Evolutionary conservation across 2,329 filamentous ascomycete species (phyloP), one percentile per base, ranked within the genome.

Genomic region (Pyrenophora tritici-repentis): DNA sequence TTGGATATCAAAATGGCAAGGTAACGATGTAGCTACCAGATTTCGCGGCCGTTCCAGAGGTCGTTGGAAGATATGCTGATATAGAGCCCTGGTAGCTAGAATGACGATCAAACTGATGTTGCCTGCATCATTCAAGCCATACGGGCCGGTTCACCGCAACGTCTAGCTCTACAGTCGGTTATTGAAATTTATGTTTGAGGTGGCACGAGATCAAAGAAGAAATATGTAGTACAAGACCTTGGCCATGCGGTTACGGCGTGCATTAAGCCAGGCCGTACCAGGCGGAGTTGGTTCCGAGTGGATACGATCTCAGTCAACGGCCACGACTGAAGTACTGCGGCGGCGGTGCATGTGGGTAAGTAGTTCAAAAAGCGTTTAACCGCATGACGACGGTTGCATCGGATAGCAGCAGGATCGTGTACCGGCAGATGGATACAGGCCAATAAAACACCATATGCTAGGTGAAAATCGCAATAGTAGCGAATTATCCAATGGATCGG

Each of bases 111-210:
- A 42, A 50, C 44, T 52, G 53, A 61, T 44, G 52, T 38, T 59
- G 55, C 55, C 50, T 56, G 29, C 40, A 59, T 55, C 46, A 26
- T 53, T 38, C 49, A 29, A 51, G 32, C 38, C 50, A 48, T 43
- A 54, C 50, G 56, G 12, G 52, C 67, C 56, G 54, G 58, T 64
- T 29, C 26, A 29, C 26, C 26, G 26, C 26, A 29, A 29, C 26
- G 46, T 63, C 50, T 61, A 60, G 58, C 61, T 62, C 65, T 66
- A 66, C 59, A 54, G 57, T 65, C 65, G 65, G 66, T 55, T 67
- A 66, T 66, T 54, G 58, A 52, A 51, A 55, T 53, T 61, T 59
- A 63, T 67, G 43, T 49, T 65, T 59, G 52, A 50, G 58, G 70
- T 72, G 58, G 46, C 63, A 71, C 69, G 39, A 59, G 65, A 68